These are phyloP conservation scores for Spinellus fusiger DNA, from an alignment of 192 early-diverging fungal species.

Conservation along the genomic window DNA sequence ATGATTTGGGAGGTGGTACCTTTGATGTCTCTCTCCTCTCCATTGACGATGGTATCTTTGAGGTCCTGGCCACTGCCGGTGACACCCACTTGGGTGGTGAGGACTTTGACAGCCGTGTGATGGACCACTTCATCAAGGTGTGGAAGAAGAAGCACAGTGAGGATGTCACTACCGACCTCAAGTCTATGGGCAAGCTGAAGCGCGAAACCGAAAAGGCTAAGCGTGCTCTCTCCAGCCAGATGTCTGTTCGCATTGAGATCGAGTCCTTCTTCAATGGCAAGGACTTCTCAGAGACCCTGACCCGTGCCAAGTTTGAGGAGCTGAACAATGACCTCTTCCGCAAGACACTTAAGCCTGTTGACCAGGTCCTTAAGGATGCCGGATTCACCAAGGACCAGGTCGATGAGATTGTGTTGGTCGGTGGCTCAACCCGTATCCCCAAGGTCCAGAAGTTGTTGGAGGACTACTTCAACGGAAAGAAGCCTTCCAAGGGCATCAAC, in stretches of 20 bases:
- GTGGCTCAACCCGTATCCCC: conserved; percentile 98
- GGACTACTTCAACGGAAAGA: conserved; percentile 95
- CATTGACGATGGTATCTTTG: conserved; percentile 96
- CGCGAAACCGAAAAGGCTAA: conserved; percentile 87
- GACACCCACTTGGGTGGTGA: conserved; percentile 99
- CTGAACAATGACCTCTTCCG: conserved; percentile 87
- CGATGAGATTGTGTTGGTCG: conserved; percentile 95
- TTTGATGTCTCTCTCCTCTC: conserved; percentile 95
- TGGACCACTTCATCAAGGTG: conserved; percentile 83
- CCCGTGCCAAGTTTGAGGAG: conserved; percentile 92
- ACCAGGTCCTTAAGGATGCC: conserved; percentile 86
- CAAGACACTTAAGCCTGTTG: conserved; percentile 85
- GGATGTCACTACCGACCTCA: conserved; percentile 74
- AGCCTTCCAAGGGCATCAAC: conserved; percentile 95
- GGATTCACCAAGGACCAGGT: conserved; percentile 78
- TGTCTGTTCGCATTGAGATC: conserved; percentile 84
- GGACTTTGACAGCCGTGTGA: conserved; percentile 97
- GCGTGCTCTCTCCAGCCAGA: conserved; percentile 85
- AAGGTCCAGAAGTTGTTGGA: conserved; percentile 91
- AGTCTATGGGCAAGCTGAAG: conserved; percentile 88
- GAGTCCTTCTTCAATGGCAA: conserved; percentile 80
- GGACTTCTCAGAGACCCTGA: conserved; percentile 86
- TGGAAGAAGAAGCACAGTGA: conserved; percentile 82
- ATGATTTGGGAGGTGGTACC: conserved; percentile 96
- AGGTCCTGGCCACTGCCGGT: conserved; percentile 96